Evolutionary conservation across 2,329 filamentous ascomycete genomes (phyloP), one percentile per base, ranked within the genome.

Genomic region (Didymella lethalis): DNA sequence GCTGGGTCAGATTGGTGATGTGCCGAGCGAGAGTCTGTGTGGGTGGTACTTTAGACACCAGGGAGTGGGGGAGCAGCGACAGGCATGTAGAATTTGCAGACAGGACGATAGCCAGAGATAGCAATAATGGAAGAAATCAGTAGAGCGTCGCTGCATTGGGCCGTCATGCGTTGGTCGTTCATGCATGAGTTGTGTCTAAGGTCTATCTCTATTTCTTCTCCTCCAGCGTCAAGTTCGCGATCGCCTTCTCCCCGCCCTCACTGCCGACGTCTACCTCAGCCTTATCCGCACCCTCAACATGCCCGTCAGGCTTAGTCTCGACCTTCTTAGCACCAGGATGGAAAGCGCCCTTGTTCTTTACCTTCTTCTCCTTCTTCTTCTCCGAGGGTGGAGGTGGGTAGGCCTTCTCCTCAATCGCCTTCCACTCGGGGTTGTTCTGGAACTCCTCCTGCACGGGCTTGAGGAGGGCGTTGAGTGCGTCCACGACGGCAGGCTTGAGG

Each of bases 401-500:
- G 29, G 93, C 95, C 75, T 90, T 88, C 51, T 85, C 75, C 49
- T 89, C 85, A 53, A 92, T 84, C 57, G 88, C 86, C 79, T 96
- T 90, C 93, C 93, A 98, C 71, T 93, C 92, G 29, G 84, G 71
- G 0, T 86, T 89, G 0, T 83, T 85, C 63, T 90, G 80, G 80
- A 87, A 98, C 6, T 88, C 89, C 3, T 82, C 84, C 65, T 89
- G 88, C 59, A 99, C 94, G 1, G 94, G 92, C 2, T 84, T 86
- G 57, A 97, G 83, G 12, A 98, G 84, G 38, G 85, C 83, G 65
- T 87, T 87, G 20, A 99, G 84, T 10, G 87, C 91, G 51, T 87
- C 84, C 5, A 90, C 85, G 6, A 96, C 88, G 11, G 91, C 92
- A n/a, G 89, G 85, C 82, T 99, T 98, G 51, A 98, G 83, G 12